Conservation (phyloP, 2,329 filamentous ascomycete genomes). For the Penicillium polonicum region DNA sequence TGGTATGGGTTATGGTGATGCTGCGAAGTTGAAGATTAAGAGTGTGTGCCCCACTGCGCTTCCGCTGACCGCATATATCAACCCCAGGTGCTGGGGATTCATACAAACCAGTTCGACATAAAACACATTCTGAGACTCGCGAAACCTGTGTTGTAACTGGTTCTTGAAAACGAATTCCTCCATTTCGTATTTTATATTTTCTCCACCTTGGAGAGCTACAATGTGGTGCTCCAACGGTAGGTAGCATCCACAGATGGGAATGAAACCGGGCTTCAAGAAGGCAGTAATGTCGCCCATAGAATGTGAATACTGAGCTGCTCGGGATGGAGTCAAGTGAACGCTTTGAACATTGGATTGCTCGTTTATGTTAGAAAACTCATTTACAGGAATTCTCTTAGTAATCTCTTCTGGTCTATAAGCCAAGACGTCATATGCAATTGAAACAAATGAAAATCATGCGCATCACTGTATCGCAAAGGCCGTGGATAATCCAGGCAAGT, state of each 20-base stretch:
- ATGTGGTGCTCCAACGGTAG: too few species aligned
- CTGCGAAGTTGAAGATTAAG: background rate
- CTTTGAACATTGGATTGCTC: background rate
- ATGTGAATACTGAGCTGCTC: too few species aligned
- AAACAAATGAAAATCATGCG: slow-evolving; percentile 22
- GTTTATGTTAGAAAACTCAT: background rate
- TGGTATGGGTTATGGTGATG: background rate
- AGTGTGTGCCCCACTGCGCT: background rate
- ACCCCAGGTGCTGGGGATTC: background rate
- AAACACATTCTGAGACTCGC: background rate
- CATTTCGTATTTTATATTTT: background rate
- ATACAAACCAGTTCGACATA: background rate
- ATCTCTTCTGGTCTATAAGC: slow-evolving; percentile 9
- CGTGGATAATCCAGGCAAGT: slow-evolving; percentile 20
- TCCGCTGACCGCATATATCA: background rate
- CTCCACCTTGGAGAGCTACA: background rate
- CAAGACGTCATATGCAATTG: slow-evolving; percentile 11
- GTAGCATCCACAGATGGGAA: too few species aligned
- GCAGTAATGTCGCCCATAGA: too few species aligned
- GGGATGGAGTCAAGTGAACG: too few species aligned
- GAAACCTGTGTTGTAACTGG: background rate
- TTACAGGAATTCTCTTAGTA: background rate
- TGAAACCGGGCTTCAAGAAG: too few species aligned
- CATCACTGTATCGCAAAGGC: slow-evolving; percentile 26
- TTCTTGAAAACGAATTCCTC: background rate